Conservation (phyloP, 1,284 basidiomycete genomes). For the Pseudozyma hubeiensis region DNA sequence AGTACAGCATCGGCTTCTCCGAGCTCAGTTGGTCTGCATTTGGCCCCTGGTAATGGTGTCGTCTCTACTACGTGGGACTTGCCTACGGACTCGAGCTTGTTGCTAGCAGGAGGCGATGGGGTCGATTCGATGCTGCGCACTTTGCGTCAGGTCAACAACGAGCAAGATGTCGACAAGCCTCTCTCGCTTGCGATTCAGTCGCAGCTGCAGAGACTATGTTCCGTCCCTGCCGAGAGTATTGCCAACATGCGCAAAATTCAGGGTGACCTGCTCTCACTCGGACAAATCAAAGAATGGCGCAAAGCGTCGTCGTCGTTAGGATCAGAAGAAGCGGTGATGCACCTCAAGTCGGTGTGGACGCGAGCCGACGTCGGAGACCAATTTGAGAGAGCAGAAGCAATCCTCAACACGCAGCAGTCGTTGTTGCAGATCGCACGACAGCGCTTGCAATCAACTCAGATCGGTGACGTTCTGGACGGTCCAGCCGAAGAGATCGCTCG, state of each 20-base stretch:
- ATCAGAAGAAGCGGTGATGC: slow-evolving; percentile 37
- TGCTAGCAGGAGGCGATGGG: slow-evolving; percentile 68
- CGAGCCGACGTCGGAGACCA: slow-evolving; percentile 5
- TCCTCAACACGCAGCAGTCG: slow-evolving; percentile 84
- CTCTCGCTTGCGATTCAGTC: slow-evolving; percentile 25
- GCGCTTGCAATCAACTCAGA: slow-evolving; percentile 77
- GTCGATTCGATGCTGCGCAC: slow-evolving; percentile 82
- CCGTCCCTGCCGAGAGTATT: slow-evolving; percentile 37
- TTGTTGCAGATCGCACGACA: slow-evolving; percentile 78
- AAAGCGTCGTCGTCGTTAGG: slow-evolving; percentile 19
- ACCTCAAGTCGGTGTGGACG: slow-evolving; percentile 25
- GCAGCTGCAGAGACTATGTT: slow-evolving; percentile 43
- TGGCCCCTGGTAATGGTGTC: slow-evolving; percentile 84
- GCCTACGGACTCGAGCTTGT: slow-evolving; percentile 7
- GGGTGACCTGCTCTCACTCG: slow-evolving; percentile 48
- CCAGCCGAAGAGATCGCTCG: slow-evolving; percentile 74
- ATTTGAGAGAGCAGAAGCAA: slow-evolving; percentile 80
- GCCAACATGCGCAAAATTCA: slow-evolving; percentile 22
- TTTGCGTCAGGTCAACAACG: slow-evolving; percentile 71
- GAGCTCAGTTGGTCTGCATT: slow-evolving; percentile 55
- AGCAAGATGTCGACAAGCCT: slow-evolving; percentile 19
- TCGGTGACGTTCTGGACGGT: slow-evolving; percentile 77
- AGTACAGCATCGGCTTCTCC: slow-evolving; percentile 7
- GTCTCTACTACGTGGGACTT: slow-evolving; percentile 88
- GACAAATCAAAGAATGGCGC: slow-evolving; percentile 46